Conservation (phyloP, 2,329 filamentous ascomycete species). For the Trichothecium sympodiale region DNA sequence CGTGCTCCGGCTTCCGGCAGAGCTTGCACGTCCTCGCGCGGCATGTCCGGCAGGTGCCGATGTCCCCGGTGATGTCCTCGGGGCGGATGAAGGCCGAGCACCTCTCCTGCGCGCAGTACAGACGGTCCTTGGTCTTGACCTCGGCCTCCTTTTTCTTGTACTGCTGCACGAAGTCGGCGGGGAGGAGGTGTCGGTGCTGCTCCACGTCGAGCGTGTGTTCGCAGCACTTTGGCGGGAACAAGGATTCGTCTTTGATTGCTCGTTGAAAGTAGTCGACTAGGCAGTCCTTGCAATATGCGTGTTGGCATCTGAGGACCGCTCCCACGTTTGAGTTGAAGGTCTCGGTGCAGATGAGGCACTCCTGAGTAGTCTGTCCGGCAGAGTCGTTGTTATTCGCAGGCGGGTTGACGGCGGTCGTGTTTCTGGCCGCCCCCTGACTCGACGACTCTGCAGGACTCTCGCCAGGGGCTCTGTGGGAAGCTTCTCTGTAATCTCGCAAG, state of each 20-base stretch:
- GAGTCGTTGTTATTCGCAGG: no score
- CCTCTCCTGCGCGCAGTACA: slow-evolving; percentile 32
- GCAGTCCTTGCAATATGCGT: slow-evolving; percentile 41
- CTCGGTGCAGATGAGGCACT: no score
- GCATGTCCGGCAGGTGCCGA: slow-evolving; percentile 33
- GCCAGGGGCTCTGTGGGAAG: no score
- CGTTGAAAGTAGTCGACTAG: slow-evolving; percentile 26
- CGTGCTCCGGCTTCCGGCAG: slow-evolving; percentile 36
- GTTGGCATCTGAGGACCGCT: slow-evolving; percentile 17
- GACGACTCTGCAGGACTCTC: no score
- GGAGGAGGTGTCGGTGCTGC: slow-evolving; percentile 21
- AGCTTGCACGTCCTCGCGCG: slow-evolving; percentile 28
- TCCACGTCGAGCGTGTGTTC: slow-evolving; percentile 24
- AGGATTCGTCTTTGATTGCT: slow-evolving; percentile 31
- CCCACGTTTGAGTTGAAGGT: no score
- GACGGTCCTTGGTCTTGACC: slow-evolving; percentile 31
- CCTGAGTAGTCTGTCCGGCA: no score
- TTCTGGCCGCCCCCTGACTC: no score
- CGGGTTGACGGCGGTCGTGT: no score
- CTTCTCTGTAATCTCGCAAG: no score
- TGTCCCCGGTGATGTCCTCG: slow-evolving; percentile 15
- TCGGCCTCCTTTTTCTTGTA: slow-evolving; percentile 38
- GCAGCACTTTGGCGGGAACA: slow-evolving; percentile 46
- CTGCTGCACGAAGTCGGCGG: slow-evolving; percentile 15
- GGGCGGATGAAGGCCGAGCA: slow-evolving; percentile 38